Evolutionary conservation across 345 rosid genomes (phyloP).

Genomic region (Rhizophora mangle): DNA sequence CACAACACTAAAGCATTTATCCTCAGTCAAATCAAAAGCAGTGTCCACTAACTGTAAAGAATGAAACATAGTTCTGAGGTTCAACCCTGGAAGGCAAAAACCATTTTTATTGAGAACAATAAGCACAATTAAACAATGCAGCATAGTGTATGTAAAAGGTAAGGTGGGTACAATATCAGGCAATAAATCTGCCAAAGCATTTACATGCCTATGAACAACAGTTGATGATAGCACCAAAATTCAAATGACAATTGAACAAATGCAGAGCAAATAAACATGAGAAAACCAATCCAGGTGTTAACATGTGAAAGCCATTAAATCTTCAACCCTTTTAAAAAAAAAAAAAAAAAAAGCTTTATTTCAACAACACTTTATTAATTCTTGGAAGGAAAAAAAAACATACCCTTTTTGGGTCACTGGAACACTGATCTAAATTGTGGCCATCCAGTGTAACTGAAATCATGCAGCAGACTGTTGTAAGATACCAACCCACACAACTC

Average conservation of each 20-base stretch:
- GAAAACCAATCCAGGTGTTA: conserved; percentile 1
- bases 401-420: conserved; percentile 48
- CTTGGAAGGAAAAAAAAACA: not conserved
- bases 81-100: not conserved
- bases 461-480: conserved; percentile 26
- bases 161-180: not conserved
- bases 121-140: not conserved
- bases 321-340: not conserved
- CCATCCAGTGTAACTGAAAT: conserved; percentile 43
- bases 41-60: not conserved
- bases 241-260: not conserved
- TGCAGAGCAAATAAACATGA: conserved; percentile 6
- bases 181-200: not conserved
- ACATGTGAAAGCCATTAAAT: not conserved
- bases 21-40: not conserved
- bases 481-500: conserved; percentile 20
- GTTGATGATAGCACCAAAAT: not conserved
- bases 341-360: not conserved
- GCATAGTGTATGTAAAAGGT: not conserved
- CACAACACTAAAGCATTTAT: not conserved
- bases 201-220: not conserved
- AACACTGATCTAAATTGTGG: conserved; percentile 19
- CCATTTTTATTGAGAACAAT: not conserved
- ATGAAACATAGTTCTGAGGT: not conserved
- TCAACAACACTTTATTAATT: not conserved